These are phyloP conservation scores for Plasmodium vivax DNA, from an alignment of 169 alveolate species.

Conservation along the genomic window DNA sequence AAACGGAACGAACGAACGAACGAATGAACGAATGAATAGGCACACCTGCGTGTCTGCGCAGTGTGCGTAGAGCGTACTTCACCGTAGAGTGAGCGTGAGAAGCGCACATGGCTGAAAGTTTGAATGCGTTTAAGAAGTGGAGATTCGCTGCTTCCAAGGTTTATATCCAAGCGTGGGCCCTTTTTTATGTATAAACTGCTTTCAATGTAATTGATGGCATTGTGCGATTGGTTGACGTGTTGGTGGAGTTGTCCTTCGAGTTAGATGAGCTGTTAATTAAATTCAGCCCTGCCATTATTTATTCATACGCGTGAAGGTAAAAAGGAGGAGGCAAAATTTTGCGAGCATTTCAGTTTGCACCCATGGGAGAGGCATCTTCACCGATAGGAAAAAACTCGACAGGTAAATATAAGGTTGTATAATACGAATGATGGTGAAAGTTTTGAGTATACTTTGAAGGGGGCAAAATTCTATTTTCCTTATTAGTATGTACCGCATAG, in stretches of 20 bases:
- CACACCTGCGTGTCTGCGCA: not conserved
- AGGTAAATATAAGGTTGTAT: not conserved
- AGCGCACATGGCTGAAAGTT: not conserved
- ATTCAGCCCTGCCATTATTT: not conserved
- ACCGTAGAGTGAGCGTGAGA: not conserved
- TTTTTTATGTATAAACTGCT: not conserved
- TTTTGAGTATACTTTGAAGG: not conserved
- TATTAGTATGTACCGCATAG: not conserved
- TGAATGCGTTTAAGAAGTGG: not conserved
- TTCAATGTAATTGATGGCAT: not conserved
- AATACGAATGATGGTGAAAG: not conserved
- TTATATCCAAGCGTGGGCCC: not conserved
- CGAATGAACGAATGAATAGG: not conserved
- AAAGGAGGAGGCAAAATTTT: not conserved
- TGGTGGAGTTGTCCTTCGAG: not conserved
- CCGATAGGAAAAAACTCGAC: not conserved
- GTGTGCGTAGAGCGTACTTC: not conserved
- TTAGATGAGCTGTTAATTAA: not conserved
- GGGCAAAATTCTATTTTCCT: not conserved
- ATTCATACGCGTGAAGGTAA: not conserved
- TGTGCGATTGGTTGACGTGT: not conserved
- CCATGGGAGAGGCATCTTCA: not conserved
- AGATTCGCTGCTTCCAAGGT: not conserved
- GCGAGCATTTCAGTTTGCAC: not conserved
- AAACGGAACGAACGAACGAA: not conserved